A percentile compares a stretch with the other conserved stretches of the same genome.
phyloP scores from a whole-genome alignment of 2,329 filamentous ascomycete genomes.

The Fusarium globosum region DNA sequence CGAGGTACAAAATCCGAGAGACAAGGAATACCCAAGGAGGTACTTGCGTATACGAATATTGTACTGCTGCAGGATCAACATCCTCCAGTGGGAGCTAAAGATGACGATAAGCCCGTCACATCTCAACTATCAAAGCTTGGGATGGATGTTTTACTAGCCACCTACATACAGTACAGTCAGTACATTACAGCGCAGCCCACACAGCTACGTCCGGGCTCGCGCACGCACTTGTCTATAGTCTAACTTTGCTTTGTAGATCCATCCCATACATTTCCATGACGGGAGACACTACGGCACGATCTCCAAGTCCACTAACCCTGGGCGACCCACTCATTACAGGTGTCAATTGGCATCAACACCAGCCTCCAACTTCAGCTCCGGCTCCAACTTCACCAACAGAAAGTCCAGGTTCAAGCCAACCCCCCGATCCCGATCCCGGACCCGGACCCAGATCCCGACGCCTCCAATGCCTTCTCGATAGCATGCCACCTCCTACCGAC shows the following conservation, averaged over 20 bases:
- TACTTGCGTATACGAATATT: constrained; percentile 6
- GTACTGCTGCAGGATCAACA: not conserved
- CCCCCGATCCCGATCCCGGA: not conserved
- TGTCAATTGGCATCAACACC: constrained; percentile 34
- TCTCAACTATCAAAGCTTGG: not conserved
- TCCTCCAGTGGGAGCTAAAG: not conserved
- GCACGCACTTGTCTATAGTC: not conserved
- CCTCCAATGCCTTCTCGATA: constrained; percentile 32
- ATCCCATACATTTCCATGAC: constrained; percentile 20
- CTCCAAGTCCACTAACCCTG: constrained; percentile 34
- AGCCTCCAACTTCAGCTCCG: constrained; percentile 11
- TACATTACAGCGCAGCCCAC: not conserved
- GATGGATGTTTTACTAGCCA: not conserved
- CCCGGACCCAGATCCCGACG: not conserved
- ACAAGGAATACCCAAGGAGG: not conserved
- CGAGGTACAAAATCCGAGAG: not conserved
- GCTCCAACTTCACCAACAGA: not conserved
- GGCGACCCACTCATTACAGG: constrained; percentile 31
- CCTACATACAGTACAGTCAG: not conserved
- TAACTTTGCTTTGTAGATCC: not conserved
- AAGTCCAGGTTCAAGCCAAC: constrained; percentile 9
- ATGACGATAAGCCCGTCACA: not conserved
- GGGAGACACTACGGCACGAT: constrained; percentile 26
- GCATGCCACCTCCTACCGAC: constrained; percentile 54
- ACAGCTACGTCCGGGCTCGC: not conserved